These are phyloP conservation scores for Aspergillus felis DNA, from an alignment of 2,329 filamentous ascomycete species.

Conservation along the genomic window DNA sequence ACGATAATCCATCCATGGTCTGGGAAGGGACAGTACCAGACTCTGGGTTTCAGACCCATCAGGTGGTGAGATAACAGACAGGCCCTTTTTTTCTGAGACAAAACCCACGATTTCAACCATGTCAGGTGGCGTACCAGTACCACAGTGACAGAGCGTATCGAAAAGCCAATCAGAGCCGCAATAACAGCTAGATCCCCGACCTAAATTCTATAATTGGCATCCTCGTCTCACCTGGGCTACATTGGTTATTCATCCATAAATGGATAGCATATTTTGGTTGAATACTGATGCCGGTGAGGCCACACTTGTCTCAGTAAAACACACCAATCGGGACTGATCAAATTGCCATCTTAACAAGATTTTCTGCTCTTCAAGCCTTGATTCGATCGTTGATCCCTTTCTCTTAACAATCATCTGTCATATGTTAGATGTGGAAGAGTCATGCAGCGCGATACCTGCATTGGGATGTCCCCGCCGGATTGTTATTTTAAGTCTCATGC, in stretches of 20 bases:
- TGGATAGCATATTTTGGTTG: too few species aligned
- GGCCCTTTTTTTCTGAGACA: background rate
- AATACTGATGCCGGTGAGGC: background rate
- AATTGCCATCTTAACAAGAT: background rate
- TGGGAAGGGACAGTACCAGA: background rate
- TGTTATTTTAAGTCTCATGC: background rate
- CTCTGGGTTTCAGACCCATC: background rate
- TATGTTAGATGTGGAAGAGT: background rate
- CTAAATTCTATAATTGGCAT: constrained; percentile 21
- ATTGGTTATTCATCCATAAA: background rate
- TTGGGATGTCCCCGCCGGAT: background rate
- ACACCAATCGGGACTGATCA: background rate
- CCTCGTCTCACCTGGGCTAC: constrained; percentile 15
- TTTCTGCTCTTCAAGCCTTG: background rate
- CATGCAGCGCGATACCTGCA: background rate
- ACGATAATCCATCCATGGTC: background rate
- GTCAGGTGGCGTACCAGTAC: constrained; percentile 10
- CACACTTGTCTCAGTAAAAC: background rate
- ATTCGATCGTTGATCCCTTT: background rate
- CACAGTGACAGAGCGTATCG: constrained; percentile 1
- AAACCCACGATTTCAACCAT: background rate
- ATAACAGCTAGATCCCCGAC: constrained; percentile 7
- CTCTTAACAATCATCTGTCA: background rate
- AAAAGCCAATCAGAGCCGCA: constrained; percentile 9
- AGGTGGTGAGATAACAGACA: background rate